Conservation (phyloP, 2,329 filamentous ascomycete genomes). For the Cladorrhinum sp. region DNA sequence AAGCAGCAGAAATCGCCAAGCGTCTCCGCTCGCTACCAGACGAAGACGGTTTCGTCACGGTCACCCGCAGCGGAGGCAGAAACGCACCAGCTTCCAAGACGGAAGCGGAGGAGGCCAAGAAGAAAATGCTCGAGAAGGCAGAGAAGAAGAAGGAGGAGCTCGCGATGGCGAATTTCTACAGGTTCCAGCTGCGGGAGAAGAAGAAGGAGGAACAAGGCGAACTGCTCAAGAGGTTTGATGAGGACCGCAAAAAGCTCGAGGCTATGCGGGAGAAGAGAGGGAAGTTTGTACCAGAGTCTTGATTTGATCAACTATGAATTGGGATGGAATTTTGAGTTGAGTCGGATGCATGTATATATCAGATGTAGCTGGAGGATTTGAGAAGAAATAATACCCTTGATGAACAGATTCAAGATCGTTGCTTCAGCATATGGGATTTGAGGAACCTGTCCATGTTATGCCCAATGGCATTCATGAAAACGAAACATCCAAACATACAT, state of each 20-base stretch:
- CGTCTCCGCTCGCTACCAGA: slow-evolving; percentile 75
- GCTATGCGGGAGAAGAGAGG: slow-evolving; percentile 67
- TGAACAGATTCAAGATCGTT: no score
- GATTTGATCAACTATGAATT: slow-evolving; percentile 21
- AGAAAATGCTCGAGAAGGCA: slow-evolving; percentile 61
- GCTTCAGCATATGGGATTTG: no score
- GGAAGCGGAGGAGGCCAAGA: slow-evolving; percentile 61
- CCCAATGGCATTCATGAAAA: no score
- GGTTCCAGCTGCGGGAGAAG: slow-evolving; percentile 78
- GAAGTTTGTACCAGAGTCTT: slow-evolving; percentile 54
- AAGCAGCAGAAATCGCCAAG: slow-evolving; percentile 59
- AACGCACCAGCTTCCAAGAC: slow-evolving; percentile 70
- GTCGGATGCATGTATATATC: no score
- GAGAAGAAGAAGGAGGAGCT: slow-evolving; percentile 57
- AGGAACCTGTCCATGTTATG: no score
- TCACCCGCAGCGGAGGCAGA: slow-evolving; percentile 71
- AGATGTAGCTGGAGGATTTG: no score
- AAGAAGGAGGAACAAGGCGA: slow-evolving; percentile 71
- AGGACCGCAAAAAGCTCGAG: slow-evolving; percentile 69
- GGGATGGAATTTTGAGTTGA: no score
- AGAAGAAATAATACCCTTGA: no score
- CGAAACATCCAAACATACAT: no score
- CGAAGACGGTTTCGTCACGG: slow-evolving; percentile 93
- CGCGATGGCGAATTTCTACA: slow-evolving; percentile 71
- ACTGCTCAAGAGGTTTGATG: slow-evolving; percentile 69